Evolutionary conservation across 352 stramenopile genomes (phyloP).

Genomic region (Pythium aristosporum): DNA sequence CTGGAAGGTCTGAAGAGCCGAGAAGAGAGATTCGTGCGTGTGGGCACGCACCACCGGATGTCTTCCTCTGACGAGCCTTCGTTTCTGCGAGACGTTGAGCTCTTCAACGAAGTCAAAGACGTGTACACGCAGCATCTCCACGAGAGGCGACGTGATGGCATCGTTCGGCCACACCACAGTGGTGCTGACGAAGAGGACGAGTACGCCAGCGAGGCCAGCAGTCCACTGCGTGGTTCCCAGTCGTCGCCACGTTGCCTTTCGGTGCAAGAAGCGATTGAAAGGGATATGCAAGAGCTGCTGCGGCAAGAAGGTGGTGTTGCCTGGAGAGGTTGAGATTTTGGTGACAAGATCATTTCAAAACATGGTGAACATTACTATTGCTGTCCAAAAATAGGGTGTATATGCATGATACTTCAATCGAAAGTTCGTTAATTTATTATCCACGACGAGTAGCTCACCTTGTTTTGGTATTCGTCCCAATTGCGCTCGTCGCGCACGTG

Average conservation of each 20-base stretch:
- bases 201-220: neutral
- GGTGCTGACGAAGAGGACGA: neutral
- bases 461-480: slow-evolving; percentile 4
- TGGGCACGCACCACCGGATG: neutral
- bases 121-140: slow-evolving; percentile 32
- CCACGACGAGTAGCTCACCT: slow-evolving; percentile 3
- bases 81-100: slow-evolving; percentile 33
- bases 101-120: slow-evolving; percentile 44
- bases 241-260: slow-evolving; percentile 22
- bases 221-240: neutral
- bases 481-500: slow-evolving; percentile 14
- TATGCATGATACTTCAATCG: no score
- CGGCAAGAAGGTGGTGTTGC: slow-evolving; percentile 21
- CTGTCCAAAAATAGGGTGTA: neutral
- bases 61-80: neutral
- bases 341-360: slow-evolving; percentile 3
- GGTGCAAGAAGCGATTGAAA: slow-evolving; percentile 37
- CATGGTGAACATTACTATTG: slow-evolving; percentile 1
- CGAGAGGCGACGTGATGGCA: slow-evolving; percentile 4
- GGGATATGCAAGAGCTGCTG: slow-evolving; percentile 36
- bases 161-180: neutral
- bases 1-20: slow-evolving; percentile 30
- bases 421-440: neutral
- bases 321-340: neutral
- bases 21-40: slow-evolving; percentile 31